Evolutionary conservation across 2,329 filamentous ascomycete genomes (phyloP).

Genomic region (Mollisia scopiformis): DNA sequence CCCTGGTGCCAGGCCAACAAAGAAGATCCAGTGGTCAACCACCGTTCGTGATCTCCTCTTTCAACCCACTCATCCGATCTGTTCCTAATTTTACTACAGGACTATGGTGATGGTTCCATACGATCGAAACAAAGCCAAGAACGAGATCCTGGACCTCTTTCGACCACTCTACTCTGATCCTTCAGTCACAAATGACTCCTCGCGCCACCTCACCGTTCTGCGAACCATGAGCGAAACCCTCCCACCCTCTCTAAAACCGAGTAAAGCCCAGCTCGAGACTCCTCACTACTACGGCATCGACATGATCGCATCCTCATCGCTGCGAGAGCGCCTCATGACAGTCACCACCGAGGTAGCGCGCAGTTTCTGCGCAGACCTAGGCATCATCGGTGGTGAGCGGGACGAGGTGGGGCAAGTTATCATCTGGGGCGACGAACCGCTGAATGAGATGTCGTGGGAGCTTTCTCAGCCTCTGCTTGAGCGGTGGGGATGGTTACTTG

Average conservation of each 20-base stretch:
- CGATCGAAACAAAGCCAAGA: slow-evolving; percentile 40
- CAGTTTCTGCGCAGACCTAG: slow-evolving; percentile 42
- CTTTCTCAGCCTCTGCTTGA: slow-evolving; percentile 43
- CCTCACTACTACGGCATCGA: slow-evolving; percentile 47
- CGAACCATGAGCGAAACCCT: slow-evolving; percentile 36
- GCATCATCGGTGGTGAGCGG: slow-evolving; percentile 39
- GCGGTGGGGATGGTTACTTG: slow-evolving; percentile 44
- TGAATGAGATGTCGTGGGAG: slow-evolving; percentile 47
- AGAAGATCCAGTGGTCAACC: slow-evolving; percentile 22
- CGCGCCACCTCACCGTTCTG: slow-evolving; percentile 38
- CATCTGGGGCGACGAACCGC: slow-evolving; percentile 46
- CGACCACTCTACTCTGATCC: slow-evolving; percentile 40
- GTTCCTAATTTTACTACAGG: slow-evolving; percentile 26
- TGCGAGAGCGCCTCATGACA: slow-evolving; percentile 43
- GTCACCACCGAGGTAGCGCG: slow-evolving; percentile 40
- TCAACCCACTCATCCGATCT: neutral
- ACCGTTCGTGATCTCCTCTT: slow-evolving; percentile 18
- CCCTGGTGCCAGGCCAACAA: slow-evolving; percentile 19
- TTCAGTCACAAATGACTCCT: slow-evolving; percentile 37
- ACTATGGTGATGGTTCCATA: slow-evolving; percentile 37
- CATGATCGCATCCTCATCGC: slow-evolving; percentile 42
- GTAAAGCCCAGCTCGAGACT: slow-evolving; percentile 42
- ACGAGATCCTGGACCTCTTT: slow-evolving; percentile 40
- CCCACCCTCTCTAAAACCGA: slow-evolving; percentile 40
- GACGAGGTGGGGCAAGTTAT: slow-evolving; percentile 43